phyloP scores from a whole-genome alignment of 495 filamentous ascomycete genomes.

The Pyronema omphalodes region DNA sequence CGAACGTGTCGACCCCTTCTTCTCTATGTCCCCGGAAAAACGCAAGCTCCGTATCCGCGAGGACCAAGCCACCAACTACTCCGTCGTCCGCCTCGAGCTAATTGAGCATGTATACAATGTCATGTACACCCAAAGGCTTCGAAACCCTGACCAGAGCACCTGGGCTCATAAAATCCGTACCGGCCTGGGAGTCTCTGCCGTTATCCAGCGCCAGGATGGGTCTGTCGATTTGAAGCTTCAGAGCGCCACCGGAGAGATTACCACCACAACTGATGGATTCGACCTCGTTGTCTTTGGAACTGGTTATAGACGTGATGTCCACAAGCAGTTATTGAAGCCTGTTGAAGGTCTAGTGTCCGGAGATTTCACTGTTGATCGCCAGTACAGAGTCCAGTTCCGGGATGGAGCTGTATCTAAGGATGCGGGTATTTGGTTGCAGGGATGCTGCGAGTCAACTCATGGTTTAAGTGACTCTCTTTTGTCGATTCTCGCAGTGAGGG shows the following conservation, averaged over 20 bases:
- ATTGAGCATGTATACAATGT: constrained; percentile 72
- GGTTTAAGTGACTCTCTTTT: constrained; percentile 67
- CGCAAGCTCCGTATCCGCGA: constrained; percentile 43
- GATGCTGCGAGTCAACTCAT: constrained; percentile 81
- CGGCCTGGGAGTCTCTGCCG: constrained; percentile 41
- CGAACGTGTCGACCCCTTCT: constrained; percentile 55
- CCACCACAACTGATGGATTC: constrained; percentile 8
- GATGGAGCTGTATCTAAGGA: constrained; percentile 40
- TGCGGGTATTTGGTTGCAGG: constrained; percentile 79
- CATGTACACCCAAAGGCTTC: constrained; percentile 66
- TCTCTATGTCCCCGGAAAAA: constrained; percentile 39
- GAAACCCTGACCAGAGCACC: constrained; percentile 44
- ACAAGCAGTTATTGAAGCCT: constrained; percentile 53
- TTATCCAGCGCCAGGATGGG: constrained; percentile 29
- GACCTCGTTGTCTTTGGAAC: constrained; percentile 79
- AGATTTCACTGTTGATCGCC: constrained; percentile 31
- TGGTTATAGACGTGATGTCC: constrained; percentile 61
- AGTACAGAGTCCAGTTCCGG: constrained; percentile 58
- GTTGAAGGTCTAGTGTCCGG: constrained; percentile 41
- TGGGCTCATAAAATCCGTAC: constrained; percentile 69
- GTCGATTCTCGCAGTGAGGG: constrained; percentile 55
- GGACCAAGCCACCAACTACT: constrained; percentile 74
- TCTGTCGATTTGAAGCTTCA: constrained; percentile 26
- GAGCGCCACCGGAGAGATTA: constrained; percentile 8
- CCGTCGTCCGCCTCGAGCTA: constrained; percentile 70